Percentiles rank a stretch among this genome's conserved stretches.
Evolutionary conservation across 169 alveolate species (phyloP).

Genomic region (Cryptosporidium canis): DNA sequence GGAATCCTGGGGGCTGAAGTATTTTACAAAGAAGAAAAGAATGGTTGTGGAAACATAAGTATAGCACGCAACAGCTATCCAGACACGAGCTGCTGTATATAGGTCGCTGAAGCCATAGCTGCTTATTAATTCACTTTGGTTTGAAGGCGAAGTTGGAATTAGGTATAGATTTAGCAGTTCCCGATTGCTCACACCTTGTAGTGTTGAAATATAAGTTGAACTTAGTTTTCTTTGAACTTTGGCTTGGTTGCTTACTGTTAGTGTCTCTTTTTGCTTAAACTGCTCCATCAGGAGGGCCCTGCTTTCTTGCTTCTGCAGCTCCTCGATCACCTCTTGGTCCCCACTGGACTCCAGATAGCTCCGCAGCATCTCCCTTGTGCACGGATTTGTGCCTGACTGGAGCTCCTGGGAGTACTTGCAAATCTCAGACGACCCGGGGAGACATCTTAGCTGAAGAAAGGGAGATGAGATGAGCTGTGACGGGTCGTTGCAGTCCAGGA

Average conservation of each 20-base stretch:
- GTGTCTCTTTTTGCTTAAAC: not conserved
- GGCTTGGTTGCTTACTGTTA: not conserved
- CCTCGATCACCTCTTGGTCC: not conserved
- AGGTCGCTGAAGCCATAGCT: conserved; percentile 64
- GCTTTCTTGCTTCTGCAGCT: not conserved
- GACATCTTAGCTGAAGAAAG: conserved; percentile 49
- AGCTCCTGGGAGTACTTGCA: conserved; percentile 29
- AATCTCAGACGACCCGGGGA: conserved; percentile 37
- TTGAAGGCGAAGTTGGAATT: conserved; percentile 34
- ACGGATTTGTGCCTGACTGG: conserved; percentile 41
- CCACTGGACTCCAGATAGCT: conserved; percentile 24
- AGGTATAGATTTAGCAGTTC: conserved; percentile 47
- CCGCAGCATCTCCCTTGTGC: conserved; percentile 11
- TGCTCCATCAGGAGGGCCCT: not conserved
- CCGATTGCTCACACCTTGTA: conserved; percentile 37
- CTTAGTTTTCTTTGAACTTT: not conserved
- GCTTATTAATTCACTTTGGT: conserved; percentile 54
- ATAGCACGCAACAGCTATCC: conserved; percentile 54
- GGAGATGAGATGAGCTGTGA: conserved; percentile 26
- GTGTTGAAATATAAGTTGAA: conserved; percentile 52
- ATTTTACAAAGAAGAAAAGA: conserved; percentile 39
- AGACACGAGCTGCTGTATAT: conserved; percentile 45
- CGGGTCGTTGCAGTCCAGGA: conserved; percentile 52
- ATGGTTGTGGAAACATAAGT: conserved; percentile 49
- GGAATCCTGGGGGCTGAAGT: conserved; percentile 61